phyloP scores from a whole-genome alignment of 495 filamentous ascomycete species.

The Penicillium antarcticum region DNA sequence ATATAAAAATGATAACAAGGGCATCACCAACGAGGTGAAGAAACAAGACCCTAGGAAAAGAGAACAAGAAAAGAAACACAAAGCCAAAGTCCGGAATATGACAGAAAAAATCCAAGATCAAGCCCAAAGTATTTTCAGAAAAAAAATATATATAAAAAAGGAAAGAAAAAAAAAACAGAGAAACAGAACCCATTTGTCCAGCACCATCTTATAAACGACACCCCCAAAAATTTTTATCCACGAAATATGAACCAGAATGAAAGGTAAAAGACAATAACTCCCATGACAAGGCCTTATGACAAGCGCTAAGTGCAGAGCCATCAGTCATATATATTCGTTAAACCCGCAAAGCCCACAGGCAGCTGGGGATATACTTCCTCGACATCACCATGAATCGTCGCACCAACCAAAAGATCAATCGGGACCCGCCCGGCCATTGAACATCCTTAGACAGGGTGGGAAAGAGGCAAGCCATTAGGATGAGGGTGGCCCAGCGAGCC shows the following conservation, averaged over 20 bases:
- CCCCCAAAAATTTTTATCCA: constrained; percentile 16
- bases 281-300: constrained; percentile 15
- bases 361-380: background rate
- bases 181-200: constrained; percentile 11
- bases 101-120: background rate
- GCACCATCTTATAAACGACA: constrained; percentile 7
- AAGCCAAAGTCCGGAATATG: constrained; percentile 5
- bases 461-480: constrained; percentile 23
- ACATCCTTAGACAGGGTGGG: constrained; percentile 18
- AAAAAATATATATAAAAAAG: background rate
- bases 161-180: background rate
- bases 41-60: constrained; percentile 1
- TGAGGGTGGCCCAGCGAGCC: constrained; percentile 33
- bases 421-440: constrained; percentile 22
- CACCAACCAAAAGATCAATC: constrained; percentile 1
- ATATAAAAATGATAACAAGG: background rate
- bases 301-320: constrained; percentile 21
- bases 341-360: constrained; percentile 1
- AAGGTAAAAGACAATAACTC: constrained; percentile 14
- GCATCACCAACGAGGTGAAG: constrained; percentile 4
- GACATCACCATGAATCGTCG: background rate
- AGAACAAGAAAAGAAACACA: constrained; percentile 3
- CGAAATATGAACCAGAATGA: background rate
- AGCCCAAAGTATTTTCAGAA: constrained; percentile 8
- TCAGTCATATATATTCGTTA: constrained; percentile 26